Evolutionary conservation across 2,329 filamentous ascomycete species (phyloP), one percentile per base, ranked within the genome.

Genomic region (Coniella lustricola): DNA sequence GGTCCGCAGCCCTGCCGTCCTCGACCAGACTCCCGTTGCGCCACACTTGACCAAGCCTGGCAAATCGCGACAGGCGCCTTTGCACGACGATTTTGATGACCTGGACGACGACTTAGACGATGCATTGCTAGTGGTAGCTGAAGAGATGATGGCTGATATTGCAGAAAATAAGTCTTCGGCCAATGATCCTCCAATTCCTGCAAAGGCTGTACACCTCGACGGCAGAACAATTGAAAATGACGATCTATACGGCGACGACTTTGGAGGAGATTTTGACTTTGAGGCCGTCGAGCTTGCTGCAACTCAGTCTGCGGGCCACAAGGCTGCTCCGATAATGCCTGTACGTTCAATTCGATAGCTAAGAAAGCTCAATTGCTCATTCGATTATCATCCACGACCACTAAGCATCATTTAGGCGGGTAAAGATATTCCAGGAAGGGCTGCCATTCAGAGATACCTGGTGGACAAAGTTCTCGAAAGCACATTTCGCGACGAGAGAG

Each of bases 371-470:
- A 49, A 41, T 48, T 45, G 48, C 44, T 44, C 38, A 47, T 37
- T 47, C 31, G n/a, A n/a, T 50, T 60, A 56, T 55, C 53, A 53
- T 50, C 54, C 54, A 56, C 59, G 62, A 58, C 69, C 74, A 70
- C 86, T 90, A 83, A 73, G 70, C 68, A 68, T 65, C 71, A 73
- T 50, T 53, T 78, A 86, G 85, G 80, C 76, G 68, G 77, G 25
- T 5, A 29, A 29, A 29, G 25, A 29, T 29, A 10, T 72, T 63
- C 70, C 75, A 63, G 85, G 83, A 64, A 71, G 76, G 57, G 84
- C 81, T 70, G 80, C 84, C 41, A 94, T 95, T 60, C 89, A 95
- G 67, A 84, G 91, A 56, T 95, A 95, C 68, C 73, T 90, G 54
- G 78, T 96, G 58, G 85, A 83, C 56, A 81, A 84, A 61, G 79